Evolutionary conservation across 1,139 yeast genomes (phyloP).

Genomic region (Taphrina pruni): DNA sequence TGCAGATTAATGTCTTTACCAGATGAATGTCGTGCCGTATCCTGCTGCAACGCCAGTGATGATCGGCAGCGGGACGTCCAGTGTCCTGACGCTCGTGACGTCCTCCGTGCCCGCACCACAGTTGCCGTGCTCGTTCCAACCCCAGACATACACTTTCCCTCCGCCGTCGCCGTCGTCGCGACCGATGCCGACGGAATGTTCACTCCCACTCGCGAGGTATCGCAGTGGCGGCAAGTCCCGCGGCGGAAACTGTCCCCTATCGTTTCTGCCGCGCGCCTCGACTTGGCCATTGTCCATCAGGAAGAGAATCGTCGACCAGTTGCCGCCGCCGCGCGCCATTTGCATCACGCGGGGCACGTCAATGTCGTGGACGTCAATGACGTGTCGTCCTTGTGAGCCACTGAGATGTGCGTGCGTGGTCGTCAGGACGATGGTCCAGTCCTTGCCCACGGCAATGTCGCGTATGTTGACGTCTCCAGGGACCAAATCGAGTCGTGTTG

Average conservation of each 20-base stretch:
- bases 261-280: slow-evolving; percentile 70
- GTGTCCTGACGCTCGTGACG: slow-evolving; percentile 15
- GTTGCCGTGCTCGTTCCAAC: slow-evolving; percentile 99
- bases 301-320: slow-evolving; percentile 81
- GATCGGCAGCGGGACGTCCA: not conserved
- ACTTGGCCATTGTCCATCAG: slow-evolving; percentile 50
- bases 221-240: slow-evolving; percentile 35
- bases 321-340: slow-evolving; percentile 49
- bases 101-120: slow-evolving; percentile 63
- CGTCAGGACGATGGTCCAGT: slow-evolving; percentile 34
- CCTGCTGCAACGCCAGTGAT: slow-evolving; percentile 33
- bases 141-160: slow-evolving; percentile 72
- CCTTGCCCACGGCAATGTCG: slow-evolving; percentile 28
- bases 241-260: slow-evolving; percentile 70
- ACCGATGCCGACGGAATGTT: slow-evolving; percentile 69
- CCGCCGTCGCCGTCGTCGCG: slow-evolving; percentile 31
- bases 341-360: slow-evolving; percentile 8
- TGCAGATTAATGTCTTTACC: not conserved
- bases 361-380: slow-evolving; percentile 1
- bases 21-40: slow-evolving; percentile 38
- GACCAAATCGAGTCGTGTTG: slow-evolving; percentile 8
- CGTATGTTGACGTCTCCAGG: not conserved
- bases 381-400: slow-evolving; percentile 10
- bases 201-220: slow-evolving; percentile 70
- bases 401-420: not conserved